phyloP scores from a whole-genome alignment of 768 basidiomycete genomes.

The Agrocybe praecox region DNA sequence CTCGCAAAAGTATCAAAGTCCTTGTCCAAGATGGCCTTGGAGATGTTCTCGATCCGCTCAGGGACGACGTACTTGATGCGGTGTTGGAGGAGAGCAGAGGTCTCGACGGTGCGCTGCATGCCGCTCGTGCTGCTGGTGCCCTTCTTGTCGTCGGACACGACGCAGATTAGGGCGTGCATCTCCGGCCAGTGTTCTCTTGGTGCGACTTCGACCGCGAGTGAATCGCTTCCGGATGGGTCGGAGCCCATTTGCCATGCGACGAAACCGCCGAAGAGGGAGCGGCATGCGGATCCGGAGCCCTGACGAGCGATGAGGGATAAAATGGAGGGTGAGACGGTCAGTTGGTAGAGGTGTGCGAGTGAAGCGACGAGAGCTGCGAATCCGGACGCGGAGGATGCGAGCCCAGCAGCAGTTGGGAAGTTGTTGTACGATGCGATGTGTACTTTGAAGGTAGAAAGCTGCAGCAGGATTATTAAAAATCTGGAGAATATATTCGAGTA shows the following conservation, averaged over 20 bases:
- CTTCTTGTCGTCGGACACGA: constrained; percentile 96
- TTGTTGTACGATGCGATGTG: constrained; percentile 97
- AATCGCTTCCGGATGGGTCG: constrained; percentile 74
- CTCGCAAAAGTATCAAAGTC: constrained; percentile 90
- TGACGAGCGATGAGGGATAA: constrained; percentile 96
- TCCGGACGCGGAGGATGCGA: constrained; percentile 96
- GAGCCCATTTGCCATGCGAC: constrained; percentile 92
- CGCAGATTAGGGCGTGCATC: constrained; percentile 95
- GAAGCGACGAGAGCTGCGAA: constrained; percentile 95
- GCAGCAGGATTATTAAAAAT: background rate
- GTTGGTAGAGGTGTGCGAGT: constrained; percentile 81
- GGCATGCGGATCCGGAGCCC: constrained; percentile 97
- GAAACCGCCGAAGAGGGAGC: constrained; percentile 96
- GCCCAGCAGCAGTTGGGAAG: constrained; percentile 98
- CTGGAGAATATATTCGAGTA: constrained; percentile 8
- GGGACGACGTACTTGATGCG: constrained; percentile 90
- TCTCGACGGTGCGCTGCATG: constrained; percentile 98
- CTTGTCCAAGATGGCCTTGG: constrained; percentile 70
- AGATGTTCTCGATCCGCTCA: constrained; percentile 79
- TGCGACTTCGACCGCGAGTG: constrained; percentile 86
- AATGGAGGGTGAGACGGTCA: constrained; percentile 74
- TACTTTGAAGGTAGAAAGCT: constrained; percentile 74
- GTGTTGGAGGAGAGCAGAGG: constrained; percentile 84
- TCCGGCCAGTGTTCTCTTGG: constrained; percentile 90
- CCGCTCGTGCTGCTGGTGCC: constrained; percentile 93